Base-by-base conservation (phyloP, 768 basidiomycete genomes). In the Pluteus cervinus region DNA sequence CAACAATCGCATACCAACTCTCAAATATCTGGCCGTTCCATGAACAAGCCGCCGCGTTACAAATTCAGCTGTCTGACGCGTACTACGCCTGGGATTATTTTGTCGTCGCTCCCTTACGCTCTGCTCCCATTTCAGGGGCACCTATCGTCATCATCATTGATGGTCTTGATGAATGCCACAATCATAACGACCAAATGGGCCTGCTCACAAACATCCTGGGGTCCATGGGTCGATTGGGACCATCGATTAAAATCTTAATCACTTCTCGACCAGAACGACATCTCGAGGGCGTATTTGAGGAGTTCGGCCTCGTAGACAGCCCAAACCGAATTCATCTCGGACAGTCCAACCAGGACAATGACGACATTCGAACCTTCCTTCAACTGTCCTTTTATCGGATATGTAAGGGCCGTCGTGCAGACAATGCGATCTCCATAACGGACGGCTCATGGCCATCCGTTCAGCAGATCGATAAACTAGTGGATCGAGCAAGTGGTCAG, bases 401-500 rank as follows among this genome's bases (percentile, higher is more conserved):
- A n/a, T 37, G 17, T 4, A 24, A n/a, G 28, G 24, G 34, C 9
- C 24, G 17, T 25, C 20, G 22, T 3, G 10, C 20, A 35, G 22
- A 21, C 18, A 21, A 20, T 14, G 7, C 16, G 14, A 12, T 10
- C 18, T n/a, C n/a, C n/a, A n/a, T n/a, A n/a, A n/a, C n/a, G n/a
- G n/a, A n/a, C n/a, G n/a, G n/a, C n/a, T n/a, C 36, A 8, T 49
- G 48, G 48, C 41, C 48, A 4, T 33, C 36, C 2, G 30, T 36
- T 7, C 15, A 15, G 7, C 29, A 33, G 44, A 22, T 46, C 2
- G 14, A 42, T 4, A 24, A n/a, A 11, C 33, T 49, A 7, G 46
- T 57, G 8, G 20, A 39, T 4, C 47, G 48, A 23, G 40, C 55
- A 0, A 42, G 44, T 0, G 50, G 55, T 1, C 44, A 56, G 7